Evolutionary conservation across 352 stramenopile species (phyloP).

Genomic region (Albugo candida): DNA sequence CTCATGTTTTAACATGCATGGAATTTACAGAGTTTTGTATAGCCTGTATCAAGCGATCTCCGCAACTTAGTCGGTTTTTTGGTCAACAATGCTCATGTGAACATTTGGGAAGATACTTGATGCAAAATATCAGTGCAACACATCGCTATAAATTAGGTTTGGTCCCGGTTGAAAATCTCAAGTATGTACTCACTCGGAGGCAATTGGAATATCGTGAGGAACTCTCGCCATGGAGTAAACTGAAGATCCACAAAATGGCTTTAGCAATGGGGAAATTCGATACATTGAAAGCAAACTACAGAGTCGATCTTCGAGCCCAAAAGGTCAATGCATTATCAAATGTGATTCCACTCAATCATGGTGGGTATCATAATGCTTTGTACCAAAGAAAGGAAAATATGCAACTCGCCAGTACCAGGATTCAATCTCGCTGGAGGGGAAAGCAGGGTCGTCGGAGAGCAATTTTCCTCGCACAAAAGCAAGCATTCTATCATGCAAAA

Average conservation of each 20-base stretch:
- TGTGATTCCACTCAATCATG: slow-evolving; percentile 76
- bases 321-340: slow-evolving; percentile 54
- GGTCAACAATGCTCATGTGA: slow-evolving; percentile 48
- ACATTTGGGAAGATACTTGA: slow-evolving; percentile 60
- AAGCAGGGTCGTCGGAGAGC: slow-evolving; percentile 51
- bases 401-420: slow-evolving; percentile 36
- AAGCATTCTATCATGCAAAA: slow-evolving; percentile 80
- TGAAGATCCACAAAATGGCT: slow-evolving; percentile 69
- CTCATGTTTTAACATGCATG: slow-evolving; percentile 44
- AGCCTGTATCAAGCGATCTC: slow-evolving; percentile 25
- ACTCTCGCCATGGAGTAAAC: slow-evolving; percentile 46
- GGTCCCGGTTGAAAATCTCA: slow-evolving; percentile 77
- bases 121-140: slow-evolving; percentile 67
- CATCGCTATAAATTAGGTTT: slow-evolving; percentile 79
- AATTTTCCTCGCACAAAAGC: slow-evolving; percentile 50
- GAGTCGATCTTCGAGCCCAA: slow-evolving; percentile 70
- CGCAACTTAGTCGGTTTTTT: slow-evolving; percentile 50
- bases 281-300: slow-evolving; percentile 84
- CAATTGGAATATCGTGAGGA: slow-evolving; percentile 22
- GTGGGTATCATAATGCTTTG: slow-evolving; percentile 68
- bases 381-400: slow-evolving; percentile 58
- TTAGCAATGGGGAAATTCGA: slow-evolving; percentile 83
- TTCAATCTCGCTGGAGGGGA: slow-evolving; percentile 72
- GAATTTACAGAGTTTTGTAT: slow-evolving; percentile 63
- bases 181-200: slow-evolving; percentile 48